These are phyloP conservation scores for Syzygium aqueum DNA, from an alignment of 345 rosid genomes.

Conservation along the genomic window DNA sequence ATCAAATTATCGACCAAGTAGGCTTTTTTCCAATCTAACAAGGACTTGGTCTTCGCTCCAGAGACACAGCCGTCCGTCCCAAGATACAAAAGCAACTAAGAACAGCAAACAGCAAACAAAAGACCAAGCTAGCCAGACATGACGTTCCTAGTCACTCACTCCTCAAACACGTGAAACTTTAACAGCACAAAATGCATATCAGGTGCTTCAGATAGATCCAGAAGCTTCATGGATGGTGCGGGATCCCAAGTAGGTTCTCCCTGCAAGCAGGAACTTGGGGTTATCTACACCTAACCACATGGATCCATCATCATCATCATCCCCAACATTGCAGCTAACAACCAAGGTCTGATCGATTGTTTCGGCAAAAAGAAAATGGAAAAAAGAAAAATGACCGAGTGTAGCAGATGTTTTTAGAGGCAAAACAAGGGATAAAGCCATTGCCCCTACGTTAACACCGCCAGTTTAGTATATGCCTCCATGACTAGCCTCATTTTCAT, in stretches of 20 bases:
- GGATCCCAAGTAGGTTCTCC: slow-evolving; percentile 11
- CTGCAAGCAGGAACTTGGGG: slow-evolving; percentile 4
- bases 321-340: background rate
- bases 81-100: background rate
- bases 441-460: slow-evolving; percentile 45
- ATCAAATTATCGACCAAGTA: background rate
- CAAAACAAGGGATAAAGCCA: slow-evolving; percentile 2
- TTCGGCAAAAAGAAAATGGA: background rate
- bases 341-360: background rate
- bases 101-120: background rate
- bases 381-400: background rate
- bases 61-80: background rate
- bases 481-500: slow-evolving; percentile 41
- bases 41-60: background rate
- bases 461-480: slow-evolving; percentile 26
- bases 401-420: slow-evolving; percentile 38
- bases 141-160: background rate
- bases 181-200: slow-evolving; percentile 16
- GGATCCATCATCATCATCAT: slow-evolving; percentile 35
- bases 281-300: slow-evolving; percentile 1
- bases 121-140: background rate
- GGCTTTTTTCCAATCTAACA: background rate
- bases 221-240: background rate
- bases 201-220: slow-evolving; percentile 4
- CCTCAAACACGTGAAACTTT: no score